Percentiles rank a stretch among this genome's conserved stretches.
phyloP scores from a whole-genome alignment of 768 basidiomycete genomes.

The Neoboletus subvelutipes region DNA sequence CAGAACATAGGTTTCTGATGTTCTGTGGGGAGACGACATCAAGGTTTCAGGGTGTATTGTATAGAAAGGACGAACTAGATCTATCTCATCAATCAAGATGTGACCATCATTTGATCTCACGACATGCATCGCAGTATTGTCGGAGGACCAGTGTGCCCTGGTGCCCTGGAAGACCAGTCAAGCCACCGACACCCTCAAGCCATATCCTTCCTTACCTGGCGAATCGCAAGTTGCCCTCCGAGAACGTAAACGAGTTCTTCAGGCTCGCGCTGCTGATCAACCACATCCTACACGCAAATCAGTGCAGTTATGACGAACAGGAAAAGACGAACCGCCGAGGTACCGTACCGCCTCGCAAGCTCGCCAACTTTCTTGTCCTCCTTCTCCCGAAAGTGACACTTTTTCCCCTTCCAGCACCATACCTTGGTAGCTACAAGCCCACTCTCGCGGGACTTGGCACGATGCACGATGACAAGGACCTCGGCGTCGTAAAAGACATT shows the following conservation, averaged over 20 bases:
- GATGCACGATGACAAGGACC: slow-evolving; percentile 64
- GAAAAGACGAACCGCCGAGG: slow-evolving; percentile 49
- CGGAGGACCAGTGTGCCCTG: slow-evolving; percentile 70
- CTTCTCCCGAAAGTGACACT: slow-evolving; percentile 48
- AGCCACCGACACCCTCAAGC: background rate
- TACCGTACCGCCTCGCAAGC: slow-evolving; percentile 71
- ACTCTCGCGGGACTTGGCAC: slow-evolving; percentile 61
- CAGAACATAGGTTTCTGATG: slow-evolving; percentile 74
- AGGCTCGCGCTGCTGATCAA: slow-evolving; percentile 66
- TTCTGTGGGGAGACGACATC: slow-evolving; percentile 37
- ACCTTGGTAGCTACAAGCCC: slow-evolving; percentile 68
- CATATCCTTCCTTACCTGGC: slow-evolving; percentile 54
- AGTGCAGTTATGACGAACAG: background rate
- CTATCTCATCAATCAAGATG: slow-evolving; percentile 68
- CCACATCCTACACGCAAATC: slow-evolving; percentile 27
- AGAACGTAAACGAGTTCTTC: slow-evolving; percentile 58
- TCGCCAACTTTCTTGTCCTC: slow-evolving; percentile 71
- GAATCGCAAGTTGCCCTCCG: slow-evolving; percentile 68
- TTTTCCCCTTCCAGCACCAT: slow-evolving; percentile 76
- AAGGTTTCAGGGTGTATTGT: background rate
- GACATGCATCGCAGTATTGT: slow-evolving; percentile 82
- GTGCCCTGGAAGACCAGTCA: slow-evolving; percentile 48
- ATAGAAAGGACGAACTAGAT: slow-evolving; percentile 48
- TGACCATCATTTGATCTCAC: slow-evolving; percentile 52
- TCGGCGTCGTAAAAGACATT: slow-evolving; percentile 76